Conservation (phyloP, 2,329 filamentous ascomycete genomes). For the Verticillium alfalfae region DNA sequence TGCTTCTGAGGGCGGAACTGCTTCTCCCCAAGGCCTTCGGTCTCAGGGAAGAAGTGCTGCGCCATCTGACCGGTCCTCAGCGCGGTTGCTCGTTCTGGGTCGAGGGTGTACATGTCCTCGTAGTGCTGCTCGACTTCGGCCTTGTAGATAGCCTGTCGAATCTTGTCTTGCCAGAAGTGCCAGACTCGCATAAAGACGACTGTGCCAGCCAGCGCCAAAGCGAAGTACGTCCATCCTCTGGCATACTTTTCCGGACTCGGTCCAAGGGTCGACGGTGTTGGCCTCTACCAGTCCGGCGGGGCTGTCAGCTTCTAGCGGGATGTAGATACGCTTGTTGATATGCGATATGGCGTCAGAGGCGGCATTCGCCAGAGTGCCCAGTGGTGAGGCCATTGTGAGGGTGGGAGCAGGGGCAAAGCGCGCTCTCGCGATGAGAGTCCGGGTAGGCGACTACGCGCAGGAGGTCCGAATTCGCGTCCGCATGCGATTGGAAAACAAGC, state of each 20-base stretch:
- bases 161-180: constrained; percentile 90
- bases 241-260: constrained; percentile 81
- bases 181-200: constrained; percentile 70
- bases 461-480: constrained; percentile 7
- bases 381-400: constrained; percentile 31
- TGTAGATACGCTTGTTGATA: constrained; percentile 51
- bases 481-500: constrained; percentile 13
- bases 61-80: constrained; percentile 46
- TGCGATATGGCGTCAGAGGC: constrained; percentile 26
- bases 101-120: constrained; percentile 44
- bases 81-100: constrained; percentile 39
- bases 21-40: constrained; percentile 49
- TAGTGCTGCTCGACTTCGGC: constrained; percentile 68
- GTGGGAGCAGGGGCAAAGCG: constrained; percentile 11
- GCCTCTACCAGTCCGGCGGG: constrained; percentile 58
- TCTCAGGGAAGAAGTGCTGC: constrained; percentile 71
- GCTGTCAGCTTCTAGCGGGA: constrained; percentile 54
- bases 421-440: constrained; percentile 5
- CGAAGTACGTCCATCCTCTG: constrained; percentile 84
- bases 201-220: constrained; percentile 62
- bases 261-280: constrained; percentile 71
- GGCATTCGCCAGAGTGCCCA: constrained; percentile 24
- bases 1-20: constrained; percentile 62
- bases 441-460: constrained; percentile 18
- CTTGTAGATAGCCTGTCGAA: constrained; percentile 83